Conservation (phyloP, 2,329 filamentous ascomycete genomes). For the Apiospora phragmitis region DNA sequence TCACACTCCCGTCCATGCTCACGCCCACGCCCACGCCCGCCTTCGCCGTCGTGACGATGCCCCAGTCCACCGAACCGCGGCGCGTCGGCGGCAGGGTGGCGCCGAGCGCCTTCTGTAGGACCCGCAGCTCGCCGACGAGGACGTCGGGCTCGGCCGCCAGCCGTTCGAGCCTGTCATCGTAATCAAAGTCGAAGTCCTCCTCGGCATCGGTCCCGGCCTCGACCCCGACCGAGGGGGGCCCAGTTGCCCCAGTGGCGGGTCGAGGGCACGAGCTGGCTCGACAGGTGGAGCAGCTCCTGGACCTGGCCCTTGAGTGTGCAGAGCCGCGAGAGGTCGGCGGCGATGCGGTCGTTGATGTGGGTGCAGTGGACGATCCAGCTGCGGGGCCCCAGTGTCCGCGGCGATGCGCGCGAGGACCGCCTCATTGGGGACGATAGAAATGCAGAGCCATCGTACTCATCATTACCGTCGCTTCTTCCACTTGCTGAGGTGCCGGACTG, state of each 20-base stretch:
- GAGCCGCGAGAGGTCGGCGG: not conserved
- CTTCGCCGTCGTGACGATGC: not conserved
- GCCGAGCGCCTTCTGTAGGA: not conserved
- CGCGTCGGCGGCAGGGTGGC: not conserved
- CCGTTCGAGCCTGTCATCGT: not conserved
- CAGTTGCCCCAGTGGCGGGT: not conserved
- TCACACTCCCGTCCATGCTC: not conserved
- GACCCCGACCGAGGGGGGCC: not conserved
- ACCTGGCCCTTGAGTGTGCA: not conserved
- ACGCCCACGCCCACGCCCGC: not conserved
- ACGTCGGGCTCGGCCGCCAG: not conserved
- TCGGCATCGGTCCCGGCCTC: not conserved
- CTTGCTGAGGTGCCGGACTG: not conserved
- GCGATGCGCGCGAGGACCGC: not conserved
- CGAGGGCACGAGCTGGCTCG: not conserved
- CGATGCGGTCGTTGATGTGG: not conserved
- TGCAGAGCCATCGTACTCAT: not conserved
- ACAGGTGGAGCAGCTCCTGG: not conserved
- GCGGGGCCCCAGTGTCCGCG: not conserved
- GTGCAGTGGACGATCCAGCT: not conserved
- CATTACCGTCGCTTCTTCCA: not conserved
- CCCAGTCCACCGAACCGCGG: not conserved
- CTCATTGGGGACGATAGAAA: not conserved
- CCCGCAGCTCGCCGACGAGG: not conserved
- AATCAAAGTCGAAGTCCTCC: not conserved